These are phyloP conservation scores for Patellifolia procumbens DNA, from an alignment of 179 eudicot genomes.

Conservation along the genomic window DNA sequence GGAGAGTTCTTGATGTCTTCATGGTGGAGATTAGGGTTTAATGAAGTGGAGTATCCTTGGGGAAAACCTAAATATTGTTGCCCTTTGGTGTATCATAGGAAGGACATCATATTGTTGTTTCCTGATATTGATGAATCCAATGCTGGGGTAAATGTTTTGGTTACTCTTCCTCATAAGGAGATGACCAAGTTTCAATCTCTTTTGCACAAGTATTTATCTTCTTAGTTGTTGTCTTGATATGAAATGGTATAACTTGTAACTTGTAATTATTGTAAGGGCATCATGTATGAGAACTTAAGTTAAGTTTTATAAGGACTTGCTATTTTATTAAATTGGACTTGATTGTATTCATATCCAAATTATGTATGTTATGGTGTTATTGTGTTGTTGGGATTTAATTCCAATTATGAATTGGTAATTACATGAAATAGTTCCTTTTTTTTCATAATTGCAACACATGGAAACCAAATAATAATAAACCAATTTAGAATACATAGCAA, in stretches of 20 bases:
- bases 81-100: conserved; percentile 74
- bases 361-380: not conserved
- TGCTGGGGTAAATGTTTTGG: conserved; percentile 72
- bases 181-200: conserved; percentile 56
- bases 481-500: too few species aligned
- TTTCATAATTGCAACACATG: not conserved
- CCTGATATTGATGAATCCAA: conserved; percentile 54
- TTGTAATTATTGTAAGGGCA: not conserved
- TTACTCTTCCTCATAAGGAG: conserved; percentile 73
- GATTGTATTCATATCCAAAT: not conserved
- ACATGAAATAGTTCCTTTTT: too few species aligned
- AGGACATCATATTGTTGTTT: conserved; percentile 75
- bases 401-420: too few species aligned
- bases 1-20: conserved; percentile 86
- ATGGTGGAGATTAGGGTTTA: conserved; percentile 92
- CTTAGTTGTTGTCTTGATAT: not conserved
- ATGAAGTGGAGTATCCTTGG: conserved; percentile 76
- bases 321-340: not conserved
- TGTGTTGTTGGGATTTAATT: not conserved
- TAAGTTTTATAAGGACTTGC: not conserved
- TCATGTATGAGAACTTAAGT: not conserved
- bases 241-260: not conserved
- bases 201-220: conserved; percentile 41
- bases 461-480: not conserved
- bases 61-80: conserved; percentile 83